A percentile compares a stretch with the other conserved stretches of the same genome.
Evolutionary conservation across 306 rosid genomes (phyloP).

Genomic region (Alnus rubra): DNA sequence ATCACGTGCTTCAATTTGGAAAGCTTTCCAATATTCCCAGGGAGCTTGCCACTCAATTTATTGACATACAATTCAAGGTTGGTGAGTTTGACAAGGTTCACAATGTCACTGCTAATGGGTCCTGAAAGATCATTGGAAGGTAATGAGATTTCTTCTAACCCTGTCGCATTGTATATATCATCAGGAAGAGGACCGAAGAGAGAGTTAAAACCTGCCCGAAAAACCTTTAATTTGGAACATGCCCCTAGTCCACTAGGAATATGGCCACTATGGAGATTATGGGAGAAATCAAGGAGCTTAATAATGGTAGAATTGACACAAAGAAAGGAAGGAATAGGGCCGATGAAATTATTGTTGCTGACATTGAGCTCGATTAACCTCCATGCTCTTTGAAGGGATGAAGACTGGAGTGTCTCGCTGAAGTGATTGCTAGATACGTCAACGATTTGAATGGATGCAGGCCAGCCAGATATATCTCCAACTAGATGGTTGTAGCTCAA

Average conservation of each 20-base stretch:
- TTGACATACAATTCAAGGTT: background rate
- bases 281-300: background rate
- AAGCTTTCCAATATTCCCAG: background rate
- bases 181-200: conserved; percentile 1
- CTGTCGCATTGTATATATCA: background rate
- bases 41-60: background rate
- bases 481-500: conserved; percentile 17
- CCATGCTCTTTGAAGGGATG: background rate
- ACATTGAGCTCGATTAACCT: background rate
- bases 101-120: background rate
- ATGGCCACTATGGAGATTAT: no score
- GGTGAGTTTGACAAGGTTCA: conserved; percentile 1
- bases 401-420: background rate
- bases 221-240: conserved; percentile 17
- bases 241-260: background rate
- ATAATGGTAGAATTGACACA: background rate
- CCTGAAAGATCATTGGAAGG: background rate
- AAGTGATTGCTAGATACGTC: conserved; percentile 13
- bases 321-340: background rate
- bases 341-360: background rate
- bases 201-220: conserved; percentile 5
- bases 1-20: background rate
- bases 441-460: background rate
- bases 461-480: background rate
- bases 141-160: conserved; percentile 3